Evolutionary conservation across 228 moss, liverwort and hornwort genomes (phyloP).

Genomic region (Sphagnum magellanicum): DNA sequence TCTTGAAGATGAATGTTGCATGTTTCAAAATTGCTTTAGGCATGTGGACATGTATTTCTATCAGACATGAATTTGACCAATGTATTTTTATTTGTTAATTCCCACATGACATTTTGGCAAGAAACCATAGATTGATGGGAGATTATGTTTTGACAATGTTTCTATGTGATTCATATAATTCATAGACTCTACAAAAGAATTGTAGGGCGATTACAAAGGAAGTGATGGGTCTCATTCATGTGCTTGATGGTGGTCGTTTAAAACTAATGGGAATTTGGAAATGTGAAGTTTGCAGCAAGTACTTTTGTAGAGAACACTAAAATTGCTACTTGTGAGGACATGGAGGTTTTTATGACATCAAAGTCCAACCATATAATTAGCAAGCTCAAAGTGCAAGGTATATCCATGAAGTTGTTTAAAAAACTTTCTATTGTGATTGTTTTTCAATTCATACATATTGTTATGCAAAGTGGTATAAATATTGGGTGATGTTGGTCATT

Average conservation of each 20-base stretch:
- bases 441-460: not conserved
- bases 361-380: conserved; percentile 75
- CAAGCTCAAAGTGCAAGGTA: conserved; percentile 88
- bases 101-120: not conserved
- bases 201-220: not conserved
- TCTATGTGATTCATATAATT: not conserved
- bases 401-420: too few relatives aligned
- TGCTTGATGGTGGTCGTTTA: not conserved
- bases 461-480: too few relatives aligned
- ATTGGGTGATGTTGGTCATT: too few relatives aligned
- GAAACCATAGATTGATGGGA: not conserved
- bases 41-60: conserved; percentile 2
- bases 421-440: not conserved
- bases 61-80: not conserved
- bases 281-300: conserved; percentile 62
- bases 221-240: not conserved
- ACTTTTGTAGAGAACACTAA: conserved; percentile 63
- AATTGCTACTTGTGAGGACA: conserved; percentile 52
- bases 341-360: conserved; percentile 44
- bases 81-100: not conserved
- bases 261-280: not conserved
- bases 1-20: conserved; percentile 83
- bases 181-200: not conserved
- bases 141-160: not conserved
- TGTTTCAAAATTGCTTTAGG: conserved; percentile 90